A percentile compares a stretch with the other conserved stretches of the same genome.
Conservation (phyloP, 1,284 basidiomycete species). For the Omphalotus olearius region DNA sequence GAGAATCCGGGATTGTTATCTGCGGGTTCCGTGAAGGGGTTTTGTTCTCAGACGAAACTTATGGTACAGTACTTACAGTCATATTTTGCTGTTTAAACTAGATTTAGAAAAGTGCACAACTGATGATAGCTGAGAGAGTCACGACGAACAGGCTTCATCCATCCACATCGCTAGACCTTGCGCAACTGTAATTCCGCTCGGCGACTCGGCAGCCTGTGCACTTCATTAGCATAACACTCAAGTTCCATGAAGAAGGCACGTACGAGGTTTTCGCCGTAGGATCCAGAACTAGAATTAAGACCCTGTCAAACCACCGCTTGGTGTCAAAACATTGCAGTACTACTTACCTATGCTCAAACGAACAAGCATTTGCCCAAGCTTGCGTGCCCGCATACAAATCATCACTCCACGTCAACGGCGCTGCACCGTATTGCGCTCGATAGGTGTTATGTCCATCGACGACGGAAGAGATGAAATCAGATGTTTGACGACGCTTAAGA, state of each 20-base stretch:
- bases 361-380: conserved; percentile 3
- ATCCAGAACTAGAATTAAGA: background rate
- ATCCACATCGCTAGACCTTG: conserved; percentile 9
- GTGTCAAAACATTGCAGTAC: too few relatives aligned
- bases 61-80: background rate
- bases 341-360: conserved; percentile 5
- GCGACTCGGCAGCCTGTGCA: background rate
- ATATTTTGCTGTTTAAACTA: conserved; percentile 4
- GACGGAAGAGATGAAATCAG: background rate
- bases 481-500: too few relatives aligned
- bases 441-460: background rate
- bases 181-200: background rate
- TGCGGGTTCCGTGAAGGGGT: too few relatives aligned
- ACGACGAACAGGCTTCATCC: conserved; percentile 12
- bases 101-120: background rate
- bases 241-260: background rate
- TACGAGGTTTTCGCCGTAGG: background rate
- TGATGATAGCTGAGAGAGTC: background rate
- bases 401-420: background rate
- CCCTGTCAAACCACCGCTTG: too few relatives aligned
- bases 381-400: background rate
- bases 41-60: background rate
- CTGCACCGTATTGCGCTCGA: conserved; percentile 2
- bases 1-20: conserved; percentile 22
- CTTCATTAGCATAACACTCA: too few relatives aligned